Evolutionary conservation across 495 filamentous ascomycete genomes (phyloP), one percentile per base, ranked within the genome.

Genomic region (Xylaria palmicola): DNA sequence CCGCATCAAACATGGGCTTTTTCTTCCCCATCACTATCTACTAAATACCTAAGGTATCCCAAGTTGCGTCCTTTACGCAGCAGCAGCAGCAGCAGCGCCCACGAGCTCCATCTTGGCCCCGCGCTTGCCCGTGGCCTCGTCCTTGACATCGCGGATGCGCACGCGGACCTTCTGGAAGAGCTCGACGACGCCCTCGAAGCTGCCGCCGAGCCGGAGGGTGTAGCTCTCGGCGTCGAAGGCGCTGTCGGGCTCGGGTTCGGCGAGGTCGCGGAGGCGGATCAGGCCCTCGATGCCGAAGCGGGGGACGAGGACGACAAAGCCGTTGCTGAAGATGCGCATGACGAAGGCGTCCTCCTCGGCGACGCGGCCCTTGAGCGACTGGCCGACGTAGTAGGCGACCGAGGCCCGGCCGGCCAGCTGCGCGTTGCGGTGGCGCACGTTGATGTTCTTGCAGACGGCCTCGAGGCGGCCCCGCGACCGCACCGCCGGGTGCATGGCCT

Each of bases 331-430:
- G 19, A 98, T 88, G 72, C 90, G 90, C 89, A 98, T 96, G 22
- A 97, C 86, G 70, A 95, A 98, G 3, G 90, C 94, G 54, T 97
- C 92, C 74, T 96, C 93, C 55, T 89, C 86, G 13, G 90, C 72
- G 9, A 91, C 85, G 39, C 88, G 85, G 13, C 91, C 91, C 74
- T 94, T 94, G 34, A 98, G 85, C 2, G 93, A 91, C 74, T 98
- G 94, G 0, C 94, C 94, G 7, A 98, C 94, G 71, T 98, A 98
- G 74, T 97, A 98, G 65, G 96, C 92, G 60, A 98, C 89, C 65
- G 88, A 91, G 32, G 95, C 92, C 50, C 94, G 86, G 17, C 92
- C 95, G 3, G 95, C 95, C 70, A 94, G 86, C 75, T 98, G 94
- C 20, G 95, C 94, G 71, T 98, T 98, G 59, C 94, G 88, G 71